These are phyloP conservation scores for Mycena polygramma DNA, from an alignment of 768 basidiomycete species.

Conservation along the genomic window DNA sequence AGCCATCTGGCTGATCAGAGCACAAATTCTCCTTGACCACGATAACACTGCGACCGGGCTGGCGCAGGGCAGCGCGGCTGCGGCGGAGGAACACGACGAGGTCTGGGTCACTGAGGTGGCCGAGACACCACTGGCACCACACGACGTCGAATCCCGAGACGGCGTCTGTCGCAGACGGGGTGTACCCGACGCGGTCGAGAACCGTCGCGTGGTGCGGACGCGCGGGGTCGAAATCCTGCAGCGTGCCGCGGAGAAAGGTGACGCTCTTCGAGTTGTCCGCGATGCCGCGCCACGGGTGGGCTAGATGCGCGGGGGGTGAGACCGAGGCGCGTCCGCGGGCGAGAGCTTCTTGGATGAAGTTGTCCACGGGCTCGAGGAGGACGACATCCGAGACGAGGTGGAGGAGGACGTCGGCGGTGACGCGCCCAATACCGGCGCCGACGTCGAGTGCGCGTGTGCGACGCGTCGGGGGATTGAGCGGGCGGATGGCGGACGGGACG, in stretches of 20 bases:
- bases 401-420: conserved; percentile 90
- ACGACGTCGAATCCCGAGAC: conserved; percentile 86
- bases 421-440: conserved; percentile 94
- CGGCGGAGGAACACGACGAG: conserved; percentile 82
- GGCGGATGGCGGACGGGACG: conserved; percentile 80
- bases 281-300: conserved; percentile 75
- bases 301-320: neutral
- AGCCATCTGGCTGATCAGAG: conserved; percentile 64
- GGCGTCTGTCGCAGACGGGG: conserved; percentile 60
- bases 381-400: conserved; percentile 90
- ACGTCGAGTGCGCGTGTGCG: conserved; percentile 88
- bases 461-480: conserved; percentile 48
- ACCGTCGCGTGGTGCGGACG: conserved; percentile 59
- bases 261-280: conserved; percentile 75
- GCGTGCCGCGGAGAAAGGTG: conserved; percentile 81
- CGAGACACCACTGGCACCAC: conserved; percentile 98
- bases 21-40: conserved; percentile 96
- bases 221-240: conserved; percentile 86
- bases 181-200: conserved; percentile 77
- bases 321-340: conserved; percentile 52
- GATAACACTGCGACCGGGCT: conserved; percentile 67
- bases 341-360: conserved; percentile 83
- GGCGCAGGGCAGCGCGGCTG: conserved; percentile 70
- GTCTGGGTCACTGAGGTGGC: conserved; percentile 84
- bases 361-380: conserved; percentile 87